A percentile compares a stretch with the other conserved stretches of the same genome.
phyloP scores from a whole-genome alignment of 1,139 yeast species.

The Sugiyamaella novakii region DNA sequence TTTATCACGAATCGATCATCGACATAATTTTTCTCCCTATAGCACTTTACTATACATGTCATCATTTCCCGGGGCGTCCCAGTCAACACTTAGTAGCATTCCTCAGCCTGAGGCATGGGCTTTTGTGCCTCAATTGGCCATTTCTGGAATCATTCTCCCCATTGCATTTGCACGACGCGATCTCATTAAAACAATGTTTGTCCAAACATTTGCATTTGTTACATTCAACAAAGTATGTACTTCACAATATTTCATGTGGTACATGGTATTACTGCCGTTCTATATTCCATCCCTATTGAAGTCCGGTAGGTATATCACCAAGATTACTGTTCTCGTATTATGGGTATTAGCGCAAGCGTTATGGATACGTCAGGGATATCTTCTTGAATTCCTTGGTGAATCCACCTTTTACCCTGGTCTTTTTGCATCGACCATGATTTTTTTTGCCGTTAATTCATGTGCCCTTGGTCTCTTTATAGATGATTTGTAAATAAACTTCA shows the following conservation, averaged over 20 bases:
- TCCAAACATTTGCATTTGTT: constrained; percentile 92
- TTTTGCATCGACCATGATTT: constrained; percentile 59
- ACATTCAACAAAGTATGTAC: constrained; percentile 93
- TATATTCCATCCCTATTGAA: constrained; percentile 40
- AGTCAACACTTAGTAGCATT: constrained; percentile 10
- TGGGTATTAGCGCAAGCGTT: constrained; percentile 76
- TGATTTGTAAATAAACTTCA: constrained; percentile 12
- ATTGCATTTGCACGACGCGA: constrained; percentile 55
- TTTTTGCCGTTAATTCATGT: constrained; percentile 70
- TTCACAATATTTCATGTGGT: constrained; percentile 89
- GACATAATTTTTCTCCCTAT: constrained; percentile 92
- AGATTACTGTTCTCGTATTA: constrained; percentile 44
- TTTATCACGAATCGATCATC: constrained; percentile 78
- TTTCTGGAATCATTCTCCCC: constrained; percentile 65
- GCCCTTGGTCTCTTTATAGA: constrained; percentile 49
- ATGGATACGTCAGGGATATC: constrained; percentile 81
- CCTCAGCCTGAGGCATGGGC: constrained; percentile 48
- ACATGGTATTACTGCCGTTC: constrained; percentile 78
- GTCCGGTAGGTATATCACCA: constrained; percentile 39
- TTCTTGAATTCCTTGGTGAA: constrained; percentile 76
- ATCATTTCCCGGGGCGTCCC: constrained; percentile 30
- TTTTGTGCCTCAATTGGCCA: constrained; percentile 75
- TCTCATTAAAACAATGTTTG: constrained; percentile 65
- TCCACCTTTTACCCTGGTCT: constrained; percentile 66
- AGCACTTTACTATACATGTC: constrained; percentile 66